Base-by-base conservation (phyloP, 75 land plant species). In the Chamaecyparis obtusa region DNA sequence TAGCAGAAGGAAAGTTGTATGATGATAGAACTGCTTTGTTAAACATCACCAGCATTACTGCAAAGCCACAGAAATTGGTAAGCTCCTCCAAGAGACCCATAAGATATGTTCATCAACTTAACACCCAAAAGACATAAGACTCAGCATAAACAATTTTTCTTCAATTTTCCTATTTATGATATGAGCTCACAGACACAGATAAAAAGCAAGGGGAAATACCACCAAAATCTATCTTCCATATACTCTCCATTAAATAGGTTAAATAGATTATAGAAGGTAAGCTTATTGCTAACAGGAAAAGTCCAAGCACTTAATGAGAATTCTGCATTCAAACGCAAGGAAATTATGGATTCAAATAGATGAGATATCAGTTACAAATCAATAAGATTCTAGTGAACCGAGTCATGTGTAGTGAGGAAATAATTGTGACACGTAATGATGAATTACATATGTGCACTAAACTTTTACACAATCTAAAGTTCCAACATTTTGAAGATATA, bases 11-110 rank as follows among this genome's bases (percentile, higher is more conserved):
- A 78, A 98, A 98, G 64, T 86, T 91, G 83, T 96, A 98, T 35
- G 96, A 93, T 76, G 99, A 96, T 69, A 98, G 93, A 84, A 97
- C 99, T 71, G 99, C 99, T 87, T 98, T 98, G 91, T 98, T 98
- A 91, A 98, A 98, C 92, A 98, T 88, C 48, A 98, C 93, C 88
- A 98, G 85, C 55, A 96, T 86, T 79, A 98, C 99, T 98, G 98
- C 90, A 96, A 89, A 90, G 30, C 46, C 82, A 49, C 43, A 41
- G 36, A 83, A 44, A 24, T 30, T 16, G 44, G 32, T 83, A 44
- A 83, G 49, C 48, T 44, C 44, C 49, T 82, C 83, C n/a, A n/a
- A 21, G 35, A 41, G 37, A 83, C 24, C 49, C 84, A 83, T 79
- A 0, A 16, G 33, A 79, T 15, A 33, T 32, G 32, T 17, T 79